These are phyloP conservation scores for Metarhizium anisopliae DNA, from an alignment of 2,329 filamentous ascomycete genomes.

Conservation along the genomic window DNA sequence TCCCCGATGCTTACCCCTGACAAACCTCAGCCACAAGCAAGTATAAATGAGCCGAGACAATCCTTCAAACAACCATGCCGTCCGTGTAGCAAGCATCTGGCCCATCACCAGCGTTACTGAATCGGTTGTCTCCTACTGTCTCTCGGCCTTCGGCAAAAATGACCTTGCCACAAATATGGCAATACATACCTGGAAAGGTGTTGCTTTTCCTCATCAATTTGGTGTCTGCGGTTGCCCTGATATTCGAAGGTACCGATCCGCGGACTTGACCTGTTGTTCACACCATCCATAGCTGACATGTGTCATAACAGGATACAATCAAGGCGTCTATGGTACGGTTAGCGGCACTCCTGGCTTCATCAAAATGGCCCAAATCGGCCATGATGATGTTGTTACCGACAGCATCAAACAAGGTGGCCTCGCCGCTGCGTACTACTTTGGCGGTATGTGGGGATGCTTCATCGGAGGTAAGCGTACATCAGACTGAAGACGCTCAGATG, in stretches of 20 bases:
- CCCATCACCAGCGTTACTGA: neutral
- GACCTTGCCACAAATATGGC: slow-evolving; percentile 11
- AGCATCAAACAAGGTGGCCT: slow-evolving; percentile 41
- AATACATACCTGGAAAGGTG: slow-evolving; percentile 13
- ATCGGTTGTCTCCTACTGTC: neutral
- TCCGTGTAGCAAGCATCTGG: neutral
- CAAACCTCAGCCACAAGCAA: too few relatives aligned
- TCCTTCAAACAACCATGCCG: too few relatives aligned
- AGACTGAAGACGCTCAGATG: neutral
- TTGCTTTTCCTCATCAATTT: slow-evolving; percentile 13
- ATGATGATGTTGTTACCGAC: slow-evolving; percentile 34
- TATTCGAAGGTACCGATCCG: slow-evolving; percentile 4
- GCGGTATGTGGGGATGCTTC: slow-evolving; percentile 40
- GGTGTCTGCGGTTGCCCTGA: slow-evolving; percentile 13
- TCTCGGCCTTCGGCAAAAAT: neutral
- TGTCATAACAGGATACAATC: slow-evolving; percentile 36
- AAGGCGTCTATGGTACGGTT: slow-evolving; percentile 44
- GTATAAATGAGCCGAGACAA: too few relatives aligned
- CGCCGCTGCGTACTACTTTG: slow-evolving; percentile 42
- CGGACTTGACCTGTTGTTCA: neutral
- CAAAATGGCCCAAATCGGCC: slow-evolving; percentile 35
- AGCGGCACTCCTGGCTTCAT: slow-evolving; percentile 33
- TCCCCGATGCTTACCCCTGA: too few relatives aligned
- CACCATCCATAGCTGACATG: slow-evolving; percentile 2
- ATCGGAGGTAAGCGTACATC: slow-evolving; percentile 21